A percentile compares a stretch with the other conserved stretches of the same genome.
phyloP scores from a whole-genome alignment of 192 early-diverging fungal genomes.

The Gonapodya prolifera region DNA sequence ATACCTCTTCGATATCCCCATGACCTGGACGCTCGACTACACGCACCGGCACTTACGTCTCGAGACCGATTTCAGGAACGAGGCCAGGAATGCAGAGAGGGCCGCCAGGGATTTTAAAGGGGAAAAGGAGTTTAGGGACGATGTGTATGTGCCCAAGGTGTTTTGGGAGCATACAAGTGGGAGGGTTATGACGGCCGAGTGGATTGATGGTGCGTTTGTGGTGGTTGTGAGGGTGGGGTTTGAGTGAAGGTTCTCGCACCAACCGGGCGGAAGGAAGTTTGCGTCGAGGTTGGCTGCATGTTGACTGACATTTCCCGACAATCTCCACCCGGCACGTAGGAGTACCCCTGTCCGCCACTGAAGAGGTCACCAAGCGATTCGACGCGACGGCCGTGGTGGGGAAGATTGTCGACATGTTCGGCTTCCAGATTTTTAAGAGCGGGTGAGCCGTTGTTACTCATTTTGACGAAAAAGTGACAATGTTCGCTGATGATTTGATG shows the following conservation, averaged over 20 bases:
- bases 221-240: constrained; percentile 42
- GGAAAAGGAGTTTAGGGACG: constrained; percentile 29
- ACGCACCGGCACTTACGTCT: constrained; percentile 56
- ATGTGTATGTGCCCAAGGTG: constrained; percentile 67
- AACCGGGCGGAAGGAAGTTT: constrained; percentile 18
- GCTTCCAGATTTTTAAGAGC: neutral
- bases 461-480: constrained; percentile 52
- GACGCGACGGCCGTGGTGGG: neutral
- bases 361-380: constrained; percentile 29
- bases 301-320: constrained; percentile 18
- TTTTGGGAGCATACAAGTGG: constrained; percentile 54
- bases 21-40: constrained; percentile 66
- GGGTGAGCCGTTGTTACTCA: constrained; percentile 39
- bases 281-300: constrained; percentile 16
- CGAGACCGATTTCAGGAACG: constrained; percentile 83
- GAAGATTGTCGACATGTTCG: neutral
- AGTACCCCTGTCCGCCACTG: constrained; percentile 32
- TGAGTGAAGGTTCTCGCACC: constrained; percentile 47
- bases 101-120: constrained; percentile 29
- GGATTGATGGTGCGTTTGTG: constrained; percentile 36
- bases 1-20: constrained; percentile 65
- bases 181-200: constrained; percentile 74
- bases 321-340: too few relatives aligned
- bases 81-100: constrained; percentile 63
- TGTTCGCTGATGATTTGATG: constrained; percentile 14